These are phyloP conservation scores for Monotropa hypopitys DNA, from an alignment of 179 eudicot genomes.

Conservation along the genomic window DNA sequence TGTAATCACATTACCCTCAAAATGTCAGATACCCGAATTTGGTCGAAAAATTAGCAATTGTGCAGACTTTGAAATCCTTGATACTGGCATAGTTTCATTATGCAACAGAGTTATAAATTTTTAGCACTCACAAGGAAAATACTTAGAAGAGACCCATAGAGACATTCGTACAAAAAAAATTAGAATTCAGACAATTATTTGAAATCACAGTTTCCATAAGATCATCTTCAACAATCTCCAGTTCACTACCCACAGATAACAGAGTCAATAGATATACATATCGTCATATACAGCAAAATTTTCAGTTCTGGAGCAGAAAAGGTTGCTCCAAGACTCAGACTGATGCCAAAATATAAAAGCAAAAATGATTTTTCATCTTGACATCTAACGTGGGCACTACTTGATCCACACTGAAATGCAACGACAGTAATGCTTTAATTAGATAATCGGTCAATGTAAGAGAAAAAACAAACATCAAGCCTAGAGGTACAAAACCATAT, in stretches of 20 bases:
- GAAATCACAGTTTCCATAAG: neutral
- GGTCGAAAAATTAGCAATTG: neutral
- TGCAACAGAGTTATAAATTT: neutral
- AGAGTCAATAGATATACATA: neutral
- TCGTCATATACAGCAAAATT: neutral
- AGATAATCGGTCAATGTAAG: neutral
- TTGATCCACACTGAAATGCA: neutral
- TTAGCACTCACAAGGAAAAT: no score
- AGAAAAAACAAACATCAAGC: neutral
- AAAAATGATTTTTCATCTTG: neutral
- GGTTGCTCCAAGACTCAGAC: neutral
- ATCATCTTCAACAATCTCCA: conserved; percentile 1
- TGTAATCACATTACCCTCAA: neutral
- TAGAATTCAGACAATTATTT: neutral
- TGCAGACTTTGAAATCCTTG: neutral
- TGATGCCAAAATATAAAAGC: neutral
- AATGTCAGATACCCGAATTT: neutral
- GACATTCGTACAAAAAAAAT: neutral
- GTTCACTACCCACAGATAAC: neutral
- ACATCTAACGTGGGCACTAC: neutral
- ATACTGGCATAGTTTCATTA: neutral
- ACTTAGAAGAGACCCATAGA: neutral
- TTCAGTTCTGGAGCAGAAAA: neutral
- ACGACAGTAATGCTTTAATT: neutral
- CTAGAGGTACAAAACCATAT: neutral